Conservation (phyloP, 176 grass and related monocot genomes). For the Carex scoparia region DNA sequence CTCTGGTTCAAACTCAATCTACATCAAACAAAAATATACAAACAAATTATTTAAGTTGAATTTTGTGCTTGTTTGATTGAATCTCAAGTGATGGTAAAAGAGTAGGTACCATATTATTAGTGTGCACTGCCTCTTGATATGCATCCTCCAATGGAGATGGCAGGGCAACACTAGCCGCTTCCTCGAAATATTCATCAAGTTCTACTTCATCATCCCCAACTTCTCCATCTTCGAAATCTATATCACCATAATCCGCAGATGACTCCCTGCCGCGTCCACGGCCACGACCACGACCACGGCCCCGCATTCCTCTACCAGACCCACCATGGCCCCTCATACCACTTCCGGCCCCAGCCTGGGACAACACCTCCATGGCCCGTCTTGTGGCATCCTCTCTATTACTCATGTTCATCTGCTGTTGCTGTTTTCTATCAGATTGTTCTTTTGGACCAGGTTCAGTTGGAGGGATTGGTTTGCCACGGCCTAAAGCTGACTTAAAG, state of each 20-base stretch:
- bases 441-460: neutral
- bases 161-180: constrained; percentile 29
- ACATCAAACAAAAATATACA: constrained; percentile 18
- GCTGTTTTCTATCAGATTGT: constrained; percentile 45
- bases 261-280: neutral
- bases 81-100: neutral
- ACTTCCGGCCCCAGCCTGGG: constrained; percentile 20
- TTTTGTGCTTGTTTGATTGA: neutral
- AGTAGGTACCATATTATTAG: constrained; percentile 51
- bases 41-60: neutral
- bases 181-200: constrained; percentile 30
- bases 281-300: neutral
- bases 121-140: constrained; percentile 37
- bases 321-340: constrained; percentile 16
- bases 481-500: constrained; percentile 42
- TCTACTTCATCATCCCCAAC: constrained; percentile 37
- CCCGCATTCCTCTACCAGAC: neutral
- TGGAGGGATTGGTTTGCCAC: constrained; percentile 38
- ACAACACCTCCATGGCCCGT: constrained; percentile 55
- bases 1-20: constrained; percentile 88
- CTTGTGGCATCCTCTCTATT: constrained; percentile 46
- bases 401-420: constrained; percentile 18
- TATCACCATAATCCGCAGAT: neutral
- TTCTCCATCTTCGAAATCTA: neutral
- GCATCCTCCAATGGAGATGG: constrained; percentile 31